phyloP scores from a whole-genome alignment of 371 early-diverging fungal genomes.

The Lichtheimia ramosa region DNA sequence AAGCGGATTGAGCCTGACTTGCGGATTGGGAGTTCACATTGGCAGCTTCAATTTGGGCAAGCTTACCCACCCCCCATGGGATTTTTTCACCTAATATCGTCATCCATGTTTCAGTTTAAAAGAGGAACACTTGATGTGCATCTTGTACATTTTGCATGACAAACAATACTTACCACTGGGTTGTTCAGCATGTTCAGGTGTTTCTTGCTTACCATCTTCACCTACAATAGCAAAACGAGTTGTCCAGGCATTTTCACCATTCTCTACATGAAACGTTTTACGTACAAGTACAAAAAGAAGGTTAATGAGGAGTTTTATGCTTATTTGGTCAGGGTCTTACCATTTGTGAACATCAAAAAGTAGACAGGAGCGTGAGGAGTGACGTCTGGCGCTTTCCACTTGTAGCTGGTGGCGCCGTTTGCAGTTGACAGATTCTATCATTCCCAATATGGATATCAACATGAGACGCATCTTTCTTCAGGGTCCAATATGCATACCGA shows the following conservation, averaged over 20 bases:
- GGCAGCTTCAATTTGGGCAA: slow-evolving; percentile 4
- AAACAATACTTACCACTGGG: slow-evolving; percentile 28
- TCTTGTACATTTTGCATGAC: background rate
- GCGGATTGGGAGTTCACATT: too few species aligned
- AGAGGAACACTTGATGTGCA: too few species aligned
- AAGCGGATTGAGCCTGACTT: too few species aligned
- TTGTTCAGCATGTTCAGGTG: slow-evolving; percentile 31
- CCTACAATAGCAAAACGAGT: slow-evolving; percentile 35
- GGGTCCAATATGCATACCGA: background rate
- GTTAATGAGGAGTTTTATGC: slow-evolving; percentile 1
- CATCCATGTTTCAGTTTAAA: too few species aligned
- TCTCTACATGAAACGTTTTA: slow-evolving; percentile 14
- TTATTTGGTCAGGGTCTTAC: slow-evolving; percentile 12
- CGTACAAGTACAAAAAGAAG: background rate
- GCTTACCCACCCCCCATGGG: slow-evolving; percentile 48
- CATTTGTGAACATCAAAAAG: slow-evolving; percentile 52
- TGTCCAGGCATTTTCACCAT: slow-evolving; percentile 39
- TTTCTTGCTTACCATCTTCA: slow-evolving; percentile 22
- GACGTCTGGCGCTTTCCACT: slow-evolving; percentile 42
- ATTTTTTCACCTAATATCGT: slow-evolving; percentile 29
- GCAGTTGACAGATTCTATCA: slow-evolving; percentile 5
- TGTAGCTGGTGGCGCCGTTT: slow-evolving; percentile 11
- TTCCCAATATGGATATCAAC: background rate
- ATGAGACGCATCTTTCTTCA: too few species aligned
- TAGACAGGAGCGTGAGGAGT: slow-evolving; percentile 40